phyloP scores from a whole-genome alignment of 2,329 filamentous ascomycete genomes.

The Scedosporium minutisporum region DNA sequence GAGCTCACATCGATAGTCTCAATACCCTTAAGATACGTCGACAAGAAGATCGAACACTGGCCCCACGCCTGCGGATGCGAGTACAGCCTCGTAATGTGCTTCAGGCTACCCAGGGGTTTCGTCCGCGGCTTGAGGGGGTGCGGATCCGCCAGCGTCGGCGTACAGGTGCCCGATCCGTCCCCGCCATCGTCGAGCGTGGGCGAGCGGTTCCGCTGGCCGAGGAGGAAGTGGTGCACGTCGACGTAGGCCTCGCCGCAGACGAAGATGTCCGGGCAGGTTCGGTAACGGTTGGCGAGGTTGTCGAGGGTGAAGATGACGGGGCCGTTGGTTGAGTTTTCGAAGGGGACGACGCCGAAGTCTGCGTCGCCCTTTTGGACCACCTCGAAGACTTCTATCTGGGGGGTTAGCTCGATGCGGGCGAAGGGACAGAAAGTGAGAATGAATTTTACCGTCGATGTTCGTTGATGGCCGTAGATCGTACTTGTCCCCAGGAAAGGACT shows the following conservation, averaged over 20 bases:
- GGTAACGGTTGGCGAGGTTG: slow-evolving; percentile 67
- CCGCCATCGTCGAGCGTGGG: slow-evolving; percentile 16
- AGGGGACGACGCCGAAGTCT: slow-evolving; percentile 74
- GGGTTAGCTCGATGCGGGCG: not conserved
- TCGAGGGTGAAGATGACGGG: slow-evolving; percentile 85
- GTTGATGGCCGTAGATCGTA: slow-evolving; percentile 40
- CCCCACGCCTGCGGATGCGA: slow-evolving; percentile 94
- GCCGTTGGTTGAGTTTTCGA: slow-evolving; percentile 94
- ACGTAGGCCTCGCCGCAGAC: slow-evolving; percentile 82
- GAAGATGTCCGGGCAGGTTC: slow-evolving; percentile 54
- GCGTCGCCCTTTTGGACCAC: slow-evolving; percentile 59
- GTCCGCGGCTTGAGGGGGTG: slow-evolving; percentile 31
- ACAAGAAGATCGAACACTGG: slow-evolving; percentile 73
- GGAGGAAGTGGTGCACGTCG: slow-evolving; percentile 77
- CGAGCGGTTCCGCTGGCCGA: slow-evolving; percentile 40
- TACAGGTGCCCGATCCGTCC: slow-evolving; percentile 33
- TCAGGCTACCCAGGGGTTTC: slow-evolving; percentile 40
- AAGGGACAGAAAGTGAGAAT: not conserved
- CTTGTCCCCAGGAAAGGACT: slow-evolving; percentile 36
- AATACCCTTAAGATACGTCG: slow-evolving; percentile 57
- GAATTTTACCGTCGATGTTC: slow-evolving; percentile 38
- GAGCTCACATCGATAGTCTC: slow-evolving; percentile 77
- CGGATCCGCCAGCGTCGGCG: slow-evolving; percentile 38
- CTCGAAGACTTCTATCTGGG: slow-evolving; percentile 61
- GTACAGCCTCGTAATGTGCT: slow-evolving; percentile 66